phyloP scores from a whole-genome alignment of 2,329 filamentous ascomycete species.

The Aspergillus jensenii region DNA sequence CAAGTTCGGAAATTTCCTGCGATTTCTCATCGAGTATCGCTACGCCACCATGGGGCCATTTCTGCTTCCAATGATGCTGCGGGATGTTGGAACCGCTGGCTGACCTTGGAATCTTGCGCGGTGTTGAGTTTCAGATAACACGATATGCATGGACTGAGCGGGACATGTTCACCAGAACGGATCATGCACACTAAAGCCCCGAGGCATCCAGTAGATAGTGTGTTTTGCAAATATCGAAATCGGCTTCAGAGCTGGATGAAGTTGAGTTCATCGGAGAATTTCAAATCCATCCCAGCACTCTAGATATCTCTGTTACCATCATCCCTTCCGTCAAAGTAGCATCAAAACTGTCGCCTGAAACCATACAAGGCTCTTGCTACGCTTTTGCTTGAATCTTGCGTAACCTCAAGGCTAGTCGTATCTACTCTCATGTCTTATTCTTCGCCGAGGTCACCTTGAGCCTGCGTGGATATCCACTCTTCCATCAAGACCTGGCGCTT shows the following conservation, averaged over 20 bases:
- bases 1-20: neutral
- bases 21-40: neutral
- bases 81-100: neutral
- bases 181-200: neutral
- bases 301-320: no score
- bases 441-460: constrained; percentile 41
- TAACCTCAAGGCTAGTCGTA: neutral
- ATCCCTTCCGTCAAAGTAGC: no score
- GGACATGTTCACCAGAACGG: neutral
- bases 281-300: neutral
- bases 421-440: constrained; percentile 24
- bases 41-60: neutral
- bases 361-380: no score
- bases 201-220: neutral
- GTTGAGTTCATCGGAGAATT: neutral
- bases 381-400: no score
- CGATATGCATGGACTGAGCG: neutral
- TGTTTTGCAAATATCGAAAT: neutral
- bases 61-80: neutral
- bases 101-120: neutral
- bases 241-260: neutral
- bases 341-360: no score
- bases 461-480: constrained; percentile 83
- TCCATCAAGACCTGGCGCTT: constrained; percentile 73
- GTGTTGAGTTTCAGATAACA: neutral